phyloP scores from a whole-genome alignment of 441 rosid genomes.

The Viola pubescens region DNA sequence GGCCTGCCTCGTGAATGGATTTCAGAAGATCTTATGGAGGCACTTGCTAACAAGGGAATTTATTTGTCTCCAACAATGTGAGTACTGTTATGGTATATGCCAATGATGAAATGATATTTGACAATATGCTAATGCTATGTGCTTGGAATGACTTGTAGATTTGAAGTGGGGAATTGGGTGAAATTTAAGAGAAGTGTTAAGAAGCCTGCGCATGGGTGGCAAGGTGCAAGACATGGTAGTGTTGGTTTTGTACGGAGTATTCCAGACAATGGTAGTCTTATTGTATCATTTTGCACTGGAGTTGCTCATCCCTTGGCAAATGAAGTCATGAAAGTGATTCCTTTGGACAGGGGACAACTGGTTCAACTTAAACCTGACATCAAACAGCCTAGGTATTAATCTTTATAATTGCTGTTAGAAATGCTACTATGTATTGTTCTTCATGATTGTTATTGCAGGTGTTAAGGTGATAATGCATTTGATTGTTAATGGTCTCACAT shows the following conservation, averaged over 20 bases:
- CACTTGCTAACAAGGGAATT: constrained; percentile 67
- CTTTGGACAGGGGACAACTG: constrained; percentile 95
- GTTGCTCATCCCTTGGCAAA: constrained; percentile 73
- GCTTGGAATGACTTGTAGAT: constrained; percentile 34
- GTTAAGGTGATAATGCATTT: too few relatives aligned
- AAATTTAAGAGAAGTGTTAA: constrained; percentile 79
- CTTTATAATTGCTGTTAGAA: not conserved
- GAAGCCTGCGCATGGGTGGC: constrained; percentile 85
- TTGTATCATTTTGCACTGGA: constrained; percentile 91
- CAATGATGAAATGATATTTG: too few relatives aligned
- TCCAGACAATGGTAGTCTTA: constrained; percentile 64
- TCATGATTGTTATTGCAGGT: too few relatives aligned
- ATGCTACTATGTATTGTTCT: not conserved
- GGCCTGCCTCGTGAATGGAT: constrained; percentile 99
- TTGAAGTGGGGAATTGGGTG: constrained; percentile 96
- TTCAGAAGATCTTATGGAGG: constrained; percentile 96
- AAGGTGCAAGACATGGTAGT: constrained; percentile 86
- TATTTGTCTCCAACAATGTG: constrained; percentile 88
- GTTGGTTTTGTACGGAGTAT: constrained; percentile 97
- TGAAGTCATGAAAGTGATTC: constrained; percentile 88
- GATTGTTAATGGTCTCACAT: too few relatives aligned
- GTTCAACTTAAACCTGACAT: constrained; percentile 76
- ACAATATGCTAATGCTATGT: constrained; percentile 4
- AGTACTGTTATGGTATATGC: constrained; percentile 25
- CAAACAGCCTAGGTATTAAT: constrained; percentile 81